Evolutionary conservation across 345 rosid species (phyloP), one percentile per base, ranked within the genome.

Genomic region (Limnanthes douglasii): DNA sequence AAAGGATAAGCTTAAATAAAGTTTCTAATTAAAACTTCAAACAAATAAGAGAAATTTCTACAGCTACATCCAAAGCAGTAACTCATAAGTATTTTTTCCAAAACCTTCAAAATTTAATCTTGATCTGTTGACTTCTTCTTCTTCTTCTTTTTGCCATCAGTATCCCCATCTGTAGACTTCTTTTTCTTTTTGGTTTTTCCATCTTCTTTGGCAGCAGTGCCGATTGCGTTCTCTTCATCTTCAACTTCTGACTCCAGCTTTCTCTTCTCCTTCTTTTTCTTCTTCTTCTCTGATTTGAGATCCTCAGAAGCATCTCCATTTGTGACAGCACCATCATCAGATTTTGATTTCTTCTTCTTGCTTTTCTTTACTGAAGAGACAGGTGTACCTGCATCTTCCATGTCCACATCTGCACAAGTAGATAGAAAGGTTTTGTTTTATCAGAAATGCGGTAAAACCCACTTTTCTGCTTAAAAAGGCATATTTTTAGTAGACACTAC

Each of bases 171-270:
- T 8, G 38, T 21, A 5, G 15, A 11, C 36, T 14, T 47, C 15
- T 56, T 55, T 41, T 55, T 55, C 54, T 55, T 55, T 35, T 41
- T 55, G 38, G 46, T 54, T 21, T 51, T 51, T 50, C 48, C 48
- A 38, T 46, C 48, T 34, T 48, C 35, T 41, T 55, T 55, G 20
- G 41, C 54, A 14, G 17, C 33, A 12, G 30, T 6, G n/a, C 11
- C 30, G 6, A 8, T 6, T 2, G 30, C 30, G 3, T 26, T 26
- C 30, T 26, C 30, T 6, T 30, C 17, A 19, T 54, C 60, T 19
- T 51, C 49, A n/a, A n/a, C n/a, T 16, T 20, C 26, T 14, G 21
- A 22, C 37, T 29, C 54, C 37, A 35, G 37, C 57, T 52, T 50
- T 27, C 46, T 37, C 51, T 56, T 54, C 42, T 54, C 41, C 16